Percentiles rank a stretch among this genome's conserved stretches.
Conservation (phyloP, 768 basidiomycete genomes). For the Rhodotorula taiwanensis region DNA sequence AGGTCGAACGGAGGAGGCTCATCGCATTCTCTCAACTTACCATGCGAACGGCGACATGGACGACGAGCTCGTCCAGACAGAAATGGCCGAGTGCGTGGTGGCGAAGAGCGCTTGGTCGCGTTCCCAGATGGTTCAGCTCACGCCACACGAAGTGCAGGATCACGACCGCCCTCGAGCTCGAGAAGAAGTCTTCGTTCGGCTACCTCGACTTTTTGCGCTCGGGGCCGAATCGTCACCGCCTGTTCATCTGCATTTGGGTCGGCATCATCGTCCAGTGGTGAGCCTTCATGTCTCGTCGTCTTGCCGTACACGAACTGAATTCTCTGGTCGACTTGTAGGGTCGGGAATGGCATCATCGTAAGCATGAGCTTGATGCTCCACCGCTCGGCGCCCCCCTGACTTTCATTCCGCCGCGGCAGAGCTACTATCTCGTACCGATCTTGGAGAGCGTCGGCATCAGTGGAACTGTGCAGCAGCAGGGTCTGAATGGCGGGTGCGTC, state of each 20-base stretch:
- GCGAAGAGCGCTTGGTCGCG: not conserved
- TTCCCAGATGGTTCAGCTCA: too few relatives aligned
- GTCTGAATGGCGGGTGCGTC: slow-evolving; percentile 26
- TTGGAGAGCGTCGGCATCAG: slow-evolving; percentile 28
- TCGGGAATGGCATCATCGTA: slow-evolving; percentile 22
- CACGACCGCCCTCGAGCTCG: slow-evolving; percentile 9
- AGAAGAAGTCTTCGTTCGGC: not conserved
- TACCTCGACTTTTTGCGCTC: slow-evolving; percentile 21
- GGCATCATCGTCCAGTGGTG: slow-evolving; percentile 2
- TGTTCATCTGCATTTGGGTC: slow-evolving; percentile 21
- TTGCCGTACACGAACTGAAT: not conserved
- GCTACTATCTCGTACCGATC: slow-evolving; percentile 22
- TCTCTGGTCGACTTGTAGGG: not conserved
- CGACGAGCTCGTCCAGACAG: slow-evolving; percentile 17
- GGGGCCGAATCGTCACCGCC: slow-evolving; percentile 20
- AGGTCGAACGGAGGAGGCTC: slow-evolving; percentile 25
- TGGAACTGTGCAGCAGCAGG: slow-evolving; percentile 21
- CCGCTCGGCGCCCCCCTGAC: not conserved
- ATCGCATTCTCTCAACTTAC: slow-evolving; percentile 3
- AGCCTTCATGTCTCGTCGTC: not conserved
- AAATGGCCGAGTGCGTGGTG: slow-evolving; percentile 12
- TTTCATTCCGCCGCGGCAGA: not conserved
- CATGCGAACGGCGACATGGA: slow-evolving; percentile 18
- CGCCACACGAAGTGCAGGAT: not conserved
- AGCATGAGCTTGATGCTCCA: slow-evolving; percentile 36